These are phyloP conservation scores for Millerago galiae DNA, from an alignment of 805 yeast genomes.

Conservation along the genomic window DNA sequence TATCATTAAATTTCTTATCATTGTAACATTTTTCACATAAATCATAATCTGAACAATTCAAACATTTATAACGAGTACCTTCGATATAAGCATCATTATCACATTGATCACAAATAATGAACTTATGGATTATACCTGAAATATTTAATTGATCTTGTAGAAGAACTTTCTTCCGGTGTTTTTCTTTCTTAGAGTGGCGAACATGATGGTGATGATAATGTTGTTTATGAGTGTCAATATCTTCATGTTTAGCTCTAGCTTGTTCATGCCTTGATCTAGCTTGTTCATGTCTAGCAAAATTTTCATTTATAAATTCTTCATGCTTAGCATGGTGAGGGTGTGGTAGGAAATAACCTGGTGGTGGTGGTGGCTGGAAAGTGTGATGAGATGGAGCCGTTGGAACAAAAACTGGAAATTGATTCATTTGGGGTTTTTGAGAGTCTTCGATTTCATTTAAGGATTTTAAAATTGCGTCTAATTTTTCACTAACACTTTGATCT, in stretches of 20 bases:
- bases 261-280: too few species aligned
- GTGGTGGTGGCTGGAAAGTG: too few species aligned
- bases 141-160: background rate
- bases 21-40: conserved; percentile 3
- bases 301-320: background rate
- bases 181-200: too few species aligned
- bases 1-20: background rate
- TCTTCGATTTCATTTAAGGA: background rate
- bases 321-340: background rate
- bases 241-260: too few species aligned
- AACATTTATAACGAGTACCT: conserved; percentile 5
- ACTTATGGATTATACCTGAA: conserved; percentile 6
- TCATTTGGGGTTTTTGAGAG: background rate
- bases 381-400: too few species aligned
- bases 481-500: background rate
- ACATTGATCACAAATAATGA: conserved; percentile 12
- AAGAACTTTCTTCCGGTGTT: background rate
- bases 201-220: too few species aligned
- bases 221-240: too few species aligned
- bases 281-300: too few species aligned
- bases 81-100: background rate
- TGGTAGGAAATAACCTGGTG: too few species aligned
- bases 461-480: background rate
- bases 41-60: conserved; percentile 3
- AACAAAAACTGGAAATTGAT: background rate